Evolutionary conservation across 2,329 filamentous ascomycete genomes (phyloP), one percentile per base, ranked within the genome.

Genomic region (Cladophialophora carrionii): DNA sequence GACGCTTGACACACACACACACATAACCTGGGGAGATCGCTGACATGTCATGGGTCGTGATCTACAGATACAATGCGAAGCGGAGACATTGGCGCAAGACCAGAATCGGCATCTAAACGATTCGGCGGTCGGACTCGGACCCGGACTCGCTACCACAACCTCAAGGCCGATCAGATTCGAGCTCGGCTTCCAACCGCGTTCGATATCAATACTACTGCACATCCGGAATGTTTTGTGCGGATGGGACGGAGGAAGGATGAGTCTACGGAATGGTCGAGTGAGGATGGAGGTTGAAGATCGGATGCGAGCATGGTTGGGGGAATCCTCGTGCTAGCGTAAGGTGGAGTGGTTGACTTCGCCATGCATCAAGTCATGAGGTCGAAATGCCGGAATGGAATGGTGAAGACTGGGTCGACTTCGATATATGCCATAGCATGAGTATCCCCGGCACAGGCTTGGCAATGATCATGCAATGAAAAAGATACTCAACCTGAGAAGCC

Each of bases 31-130:
- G 17, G 37, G 5, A 43, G 17, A 43, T 20, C n/a, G 37, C 37
- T 43, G 37, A 43, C 37, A 17, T n/a, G n/a, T 8, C 17, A 2
- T n/a, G 37, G 6, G 37, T 43, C 37, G 6, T 43, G 20, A 49
- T 54, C 20, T 32, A 76, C 80, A 99, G 95, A 86, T 99, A 99
- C 90, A 99, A 99, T 87, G 93, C 95, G 78, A 99, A 99, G 91
- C 87, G 95, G 84, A 91, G 95, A 85, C 95, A 99, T 83, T 99
- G 95, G 95, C 92, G 95, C 87, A 99, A 99, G 94, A 98, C 95
- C 81, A 90, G 92, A 81, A 92, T 99, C 84, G 92, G 92, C 80
- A 96, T 99, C 87, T 99, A 95, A 87, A 87, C 83, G 81, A 82
- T 79, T 85, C 53, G 5, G 26, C 26, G 3, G 26, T 29, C 26